A percentile compares a stretch with the other conserved stretches of the same genome.
These are phyloP conservation scores for Protea cynaroides DNA, from an alignment of 164 flowering plant genomes.

Conservation along the genomic window DNA sequence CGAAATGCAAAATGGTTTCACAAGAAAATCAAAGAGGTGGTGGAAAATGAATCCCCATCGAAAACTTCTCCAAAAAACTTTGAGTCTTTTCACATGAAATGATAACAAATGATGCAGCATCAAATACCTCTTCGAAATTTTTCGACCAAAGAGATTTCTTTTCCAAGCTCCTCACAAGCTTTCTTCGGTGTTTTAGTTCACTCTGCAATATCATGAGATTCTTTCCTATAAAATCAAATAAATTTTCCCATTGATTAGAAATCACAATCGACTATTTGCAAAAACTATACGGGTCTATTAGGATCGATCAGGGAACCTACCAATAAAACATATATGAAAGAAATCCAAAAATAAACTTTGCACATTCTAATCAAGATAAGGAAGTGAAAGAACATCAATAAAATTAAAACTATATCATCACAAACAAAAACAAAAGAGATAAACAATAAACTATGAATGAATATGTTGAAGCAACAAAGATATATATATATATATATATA, in stretches of 20 bases:
- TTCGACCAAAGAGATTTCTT: constrained; percentile 81
- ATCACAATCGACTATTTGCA: neutral
- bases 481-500: too few relatives aligned
- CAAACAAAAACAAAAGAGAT: neutral
- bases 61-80: neutral
- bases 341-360: neutral
- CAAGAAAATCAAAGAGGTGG: neutral
- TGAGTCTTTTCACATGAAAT: neutral
- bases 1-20: neutral
- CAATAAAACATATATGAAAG: neutral
- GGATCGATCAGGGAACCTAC: neutral
- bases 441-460: neutral
- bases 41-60: too few relatives aligned
- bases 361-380: neutral
- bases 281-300: neutral
- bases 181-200: constrained; percentile 69
- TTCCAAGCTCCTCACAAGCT: constrained; percentile 62
- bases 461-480: neutral
- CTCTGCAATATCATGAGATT: constrained; percentile 41
- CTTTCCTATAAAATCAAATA: constrained; percentile 46
- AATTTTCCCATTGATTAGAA: neutral
- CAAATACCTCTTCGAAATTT: constrained; percentile 59
- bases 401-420: neutral
- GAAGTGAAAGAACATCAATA: neutral
- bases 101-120: neutral